phyloP scores from a whole-genome alignment of 1,284 basidiomycete genomes.

The Cystodermella granulosa region DNA sequence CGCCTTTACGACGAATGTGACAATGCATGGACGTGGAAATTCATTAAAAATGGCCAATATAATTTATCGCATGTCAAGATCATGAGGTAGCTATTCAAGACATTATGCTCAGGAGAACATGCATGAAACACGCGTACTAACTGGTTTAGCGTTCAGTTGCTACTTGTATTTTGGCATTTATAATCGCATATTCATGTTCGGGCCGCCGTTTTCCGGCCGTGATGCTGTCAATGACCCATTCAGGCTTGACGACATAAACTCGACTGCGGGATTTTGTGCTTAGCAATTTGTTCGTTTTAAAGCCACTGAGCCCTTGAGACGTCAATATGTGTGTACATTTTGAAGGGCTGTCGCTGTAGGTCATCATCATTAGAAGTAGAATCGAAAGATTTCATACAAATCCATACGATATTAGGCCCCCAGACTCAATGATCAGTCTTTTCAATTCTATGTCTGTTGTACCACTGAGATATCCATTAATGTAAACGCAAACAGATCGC shows the following conservation, averaged over 20 bases:
- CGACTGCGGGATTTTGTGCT: slow-evolving; percentile 44
- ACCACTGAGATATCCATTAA: slow-evolving; percentile 60
- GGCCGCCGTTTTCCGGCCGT: slow-evolving; percentile 49
- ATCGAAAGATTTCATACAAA: not conserved
- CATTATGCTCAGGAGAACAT: no score
- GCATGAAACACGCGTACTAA: no score
- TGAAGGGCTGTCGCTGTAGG: slow-evolving; percentile 41
- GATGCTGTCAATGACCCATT: slow-evolving; percentile 68
- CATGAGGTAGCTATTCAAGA: no score
- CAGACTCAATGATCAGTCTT: slow-evolving; percentile 52
- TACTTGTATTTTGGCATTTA: no score
- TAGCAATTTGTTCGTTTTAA: slow-evolving; percentile 60
- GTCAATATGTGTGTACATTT: slow-evolving; percentile 69
- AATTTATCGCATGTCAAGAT: no score
- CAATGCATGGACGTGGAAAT: no score
- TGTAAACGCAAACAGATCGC: slow-evolving; percentile 50
- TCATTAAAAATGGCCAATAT: no score
- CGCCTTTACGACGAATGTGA: no score
- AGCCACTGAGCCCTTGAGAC: slow-evolving; percentile 59
- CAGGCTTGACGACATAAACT: slow-evolving; percentile 59
- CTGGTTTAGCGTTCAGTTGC: no score
- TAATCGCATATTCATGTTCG: slow-evolving; percentile 58
- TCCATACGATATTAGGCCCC: slow-evolving; percentile 52
- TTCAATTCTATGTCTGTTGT: slow-evolving; percentile 75
- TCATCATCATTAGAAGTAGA: slow-evolving; percentile 31